Evolutionary conservation across 139 green algal genomes (phyloP).

Genomic region (Micractinium sp.): DNA sequence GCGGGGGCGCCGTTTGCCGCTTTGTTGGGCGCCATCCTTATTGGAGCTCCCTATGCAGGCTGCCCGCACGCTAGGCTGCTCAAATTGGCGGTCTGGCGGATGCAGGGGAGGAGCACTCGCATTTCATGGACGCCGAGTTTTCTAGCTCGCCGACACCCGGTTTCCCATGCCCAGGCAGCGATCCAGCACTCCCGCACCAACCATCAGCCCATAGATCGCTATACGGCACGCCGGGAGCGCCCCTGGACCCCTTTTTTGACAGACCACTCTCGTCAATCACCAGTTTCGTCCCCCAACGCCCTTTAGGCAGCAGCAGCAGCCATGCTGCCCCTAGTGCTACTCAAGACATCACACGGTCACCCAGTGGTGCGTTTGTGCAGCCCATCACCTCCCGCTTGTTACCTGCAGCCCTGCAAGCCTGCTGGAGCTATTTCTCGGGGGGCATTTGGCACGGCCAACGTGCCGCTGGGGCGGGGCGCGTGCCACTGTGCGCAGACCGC

Average conservation of each 20-base stretch:
- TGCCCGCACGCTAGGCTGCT: background rate
- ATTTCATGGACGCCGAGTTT: too few relatives aligned
- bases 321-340: slow-evolving; percentile 90
- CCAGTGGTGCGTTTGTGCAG: slow-evolving; percentile 77
- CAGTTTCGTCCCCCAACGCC: background rate
- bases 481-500: background rate
- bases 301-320: background rate
- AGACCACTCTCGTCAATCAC: background rate
- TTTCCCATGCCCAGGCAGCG: too few relatives aligned
- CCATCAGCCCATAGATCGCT: background rate
- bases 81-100: background rate
- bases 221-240: background rate
- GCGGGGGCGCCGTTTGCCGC: background rate
- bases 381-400: background rate
- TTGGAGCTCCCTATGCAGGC: too few relatives aligned
- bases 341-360: slow-evolving; percentile 87
- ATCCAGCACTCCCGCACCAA: too few relatives aligned
- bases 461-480: background rate
- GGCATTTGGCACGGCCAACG: background rate
- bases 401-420: slow-evolving; percentile 57
- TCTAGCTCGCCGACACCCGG: too few relatives aligned
- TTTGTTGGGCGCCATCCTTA: slow-evolving; percentile 14
- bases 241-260: background rate
- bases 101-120: background rate
- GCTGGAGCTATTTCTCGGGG: background rate